phyloP scores from a whole-genome alignment of 805 yeast species.

The Teunomyces gatunensis region DNA sequence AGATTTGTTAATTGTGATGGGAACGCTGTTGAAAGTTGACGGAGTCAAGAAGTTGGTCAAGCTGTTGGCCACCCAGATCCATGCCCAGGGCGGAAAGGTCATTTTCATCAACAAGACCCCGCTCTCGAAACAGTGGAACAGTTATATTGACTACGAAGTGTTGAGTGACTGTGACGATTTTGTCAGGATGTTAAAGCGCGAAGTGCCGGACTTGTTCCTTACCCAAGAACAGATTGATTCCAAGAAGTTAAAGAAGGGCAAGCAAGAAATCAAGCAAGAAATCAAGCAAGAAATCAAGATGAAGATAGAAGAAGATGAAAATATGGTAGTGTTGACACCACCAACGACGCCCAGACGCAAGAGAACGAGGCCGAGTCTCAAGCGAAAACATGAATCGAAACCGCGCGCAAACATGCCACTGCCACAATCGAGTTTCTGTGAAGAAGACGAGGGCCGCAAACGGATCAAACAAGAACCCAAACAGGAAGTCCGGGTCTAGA shows the following conservation, averaged over 20 bases:
- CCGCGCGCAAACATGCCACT: constrained; percentile 23
- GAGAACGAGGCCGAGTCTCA: constrained; percentile 21
- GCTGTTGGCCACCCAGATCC: constrained; percentile 64
- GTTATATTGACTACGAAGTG: constrained; percentile 75
- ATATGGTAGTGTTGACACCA: constrained; percentile 23
- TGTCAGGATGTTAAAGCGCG: constrained; percentile 52
- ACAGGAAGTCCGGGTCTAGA: not conserved
- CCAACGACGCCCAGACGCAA: constrained; percentile 29
- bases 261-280: not conserved
- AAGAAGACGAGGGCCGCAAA: constrained; percentile 7
- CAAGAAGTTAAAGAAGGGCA: constrained; percentile 27
- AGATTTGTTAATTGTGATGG: constrained; percentile 81
- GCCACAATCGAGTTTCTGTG: constrained; percentile 35
- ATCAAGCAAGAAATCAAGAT: constrained; percentile 6
- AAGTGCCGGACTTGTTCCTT: constrained; percentile 62
- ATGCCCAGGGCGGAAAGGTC: constrained; percentile 76
- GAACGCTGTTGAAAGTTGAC: constrained; percentile 87
- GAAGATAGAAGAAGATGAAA: constrained; percentile 5
- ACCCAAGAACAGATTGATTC: constrained; percentile 51
- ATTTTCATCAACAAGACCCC: constrained; percentile 72
- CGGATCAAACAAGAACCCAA: constrained; percentile 7
- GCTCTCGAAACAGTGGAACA: constrained; percentile 64
- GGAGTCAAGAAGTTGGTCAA: constrained; percentile 83
- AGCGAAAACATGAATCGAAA: constrained; percentile 13
- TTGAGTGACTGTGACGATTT: constrained; percentile 80